Evolutionary conservation across 1,139 yeast genomes (phyloP), one percentile per base, ranked within the genome.

Genomic region (Sugiyamaella novakii): DNA sequence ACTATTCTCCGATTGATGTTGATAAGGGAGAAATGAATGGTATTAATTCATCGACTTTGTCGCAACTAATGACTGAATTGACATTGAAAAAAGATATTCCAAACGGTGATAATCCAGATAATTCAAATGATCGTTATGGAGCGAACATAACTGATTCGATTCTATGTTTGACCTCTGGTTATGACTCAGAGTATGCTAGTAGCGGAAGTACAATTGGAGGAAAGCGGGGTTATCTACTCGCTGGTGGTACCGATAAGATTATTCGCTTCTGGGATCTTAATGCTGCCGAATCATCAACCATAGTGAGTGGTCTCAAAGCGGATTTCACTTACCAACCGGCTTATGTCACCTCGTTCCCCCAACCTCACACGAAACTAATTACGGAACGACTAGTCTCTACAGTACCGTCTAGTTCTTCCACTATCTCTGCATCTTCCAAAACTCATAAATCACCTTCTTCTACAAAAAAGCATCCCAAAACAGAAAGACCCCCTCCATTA

Each of bases 191-290:
- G 51, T 47, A 51, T 56, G 30, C 47, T 11, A 43, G 49, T 10
- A 47, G 25, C 14, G 37, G 37, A 17, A 11, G 19, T 11, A 18
- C 11, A 10, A 28, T 12, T 18, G 38, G 38, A 7, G 25, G 27
- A 11, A 19, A 55, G n/a, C 52, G 55, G 18, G 64, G 63, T 12
- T 62, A 55, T 43, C 52, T 72, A 36, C 48, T 72, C 3, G 60
- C 66, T 3, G 73, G 79, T 0, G 72, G 79, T 1, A 56, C 69
- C 1, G 69, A 72, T 43, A 65, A 67, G 31, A 69, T 71, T 18
- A 52, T 80, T 15, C 63, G 80, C 11, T 66, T 69, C 52, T 80
- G 85, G 84, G 73, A 78, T 53, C 57, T 78, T 11, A 59, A 58
- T 25, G 59, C 66, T 4, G 70, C 75, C 1, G 74, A 70, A 27